Evolutionary conservation across 2,329 filamentous ascomycete species (phyloP).

Genomic region (Monosporascus cannonballus): DNA sequence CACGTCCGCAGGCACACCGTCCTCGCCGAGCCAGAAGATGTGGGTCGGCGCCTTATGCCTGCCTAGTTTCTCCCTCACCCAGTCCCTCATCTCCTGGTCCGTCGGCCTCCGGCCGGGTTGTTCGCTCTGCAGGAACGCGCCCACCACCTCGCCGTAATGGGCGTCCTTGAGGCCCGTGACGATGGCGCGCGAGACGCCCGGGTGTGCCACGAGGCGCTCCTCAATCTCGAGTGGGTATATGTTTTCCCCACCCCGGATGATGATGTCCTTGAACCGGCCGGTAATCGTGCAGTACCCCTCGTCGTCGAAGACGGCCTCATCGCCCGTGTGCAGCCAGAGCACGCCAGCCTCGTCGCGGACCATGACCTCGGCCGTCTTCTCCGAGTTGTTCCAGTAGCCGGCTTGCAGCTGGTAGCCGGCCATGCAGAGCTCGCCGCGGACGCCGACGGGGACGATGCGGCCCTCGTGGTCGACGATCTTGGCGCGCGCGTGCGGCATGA

Average conservation of each 20-base stretch:
- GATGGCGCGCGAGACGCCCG: constrained; percentile 55
- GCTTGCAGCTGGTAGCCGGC: constrained; percentile 70
- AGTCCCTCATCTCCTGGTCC: constrained; percentile 52
- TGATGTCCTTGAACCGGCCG: constrained; percentile 73
- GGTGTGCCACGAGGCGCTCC: constrained; percentile 61
- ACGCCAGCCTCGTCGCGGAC: constrained; percentile 44
- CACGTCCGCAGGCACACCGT: constrained; percentile 46
- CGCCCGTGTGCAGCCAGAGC: constrained; percentile 62
- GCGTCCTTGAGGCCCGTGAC: constrained; percentile 64
- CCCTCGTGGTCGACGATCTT: constrained; percentile 71
- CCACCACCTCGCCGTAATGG: constrained; percentile 70
- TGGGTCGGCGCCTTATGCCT: constrained; percentile 65
- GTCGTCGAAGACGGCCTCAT: constrained; percentile 63
- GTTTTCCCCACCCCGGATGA: constrained; percentile 71
- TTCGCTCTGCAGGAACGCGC: constrained; percentile 49
- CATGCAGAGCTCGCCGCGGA: constrained; percentile 69
- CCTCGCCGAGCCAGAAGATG: constrained; percentile 69
- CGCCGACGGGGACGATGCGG: constrained; percentile 59
- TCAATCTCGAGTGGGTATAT: constrained; percentile 71
- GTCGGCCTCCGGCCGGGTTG: constrained; percentile 30
- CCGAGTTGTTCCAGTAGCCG: constrained; percentile 63
- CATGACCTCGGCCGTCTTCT: constrained; percentile 63
- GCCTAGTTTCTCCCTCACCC: constrained; percentile 56
- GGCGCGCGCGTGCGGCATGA: constrained; percentile 69
- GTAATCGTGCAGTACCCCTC: constrained; percentile 68